These are phyloP conservation scores for Calonectria honghensis DNA, from an alignment of 2,329 filamentous ascomycete genomes.

Conservation along the genomic window DNA sequence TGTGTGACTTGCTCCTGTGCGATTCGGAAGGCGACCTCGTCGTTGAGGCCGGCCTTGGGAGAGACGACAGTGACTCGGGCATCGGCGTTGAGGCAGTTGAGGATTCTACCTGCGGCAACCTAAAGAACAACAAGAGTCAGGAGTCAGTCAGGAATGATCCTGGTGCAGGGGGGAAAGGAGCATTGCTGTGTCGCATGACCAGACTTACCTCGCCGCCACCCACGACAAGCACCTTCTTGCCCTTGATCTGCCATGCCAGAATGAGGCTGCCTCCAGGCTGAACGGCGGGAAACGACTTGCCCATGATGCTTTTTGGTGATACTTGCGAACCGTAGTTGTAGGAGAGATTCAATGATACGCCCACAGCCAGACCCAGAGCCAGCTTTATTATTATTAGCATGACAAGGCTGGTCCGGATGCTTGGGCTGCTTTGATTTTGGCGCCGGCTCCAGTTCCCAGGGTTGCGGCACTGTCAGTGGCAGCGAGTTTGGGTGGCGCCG, in stretches of 20 bases:
- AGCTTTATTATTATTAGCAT: slow-evolving; percentile 31
- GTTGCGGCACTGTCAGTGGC: slow-evolving; percentile 20
- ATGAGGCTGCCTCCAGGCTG: slow-evolving; percentile 95
- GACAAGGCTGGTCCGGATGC: slow-evolving; percentile 30
- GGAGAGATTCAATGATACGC: slow-evolving; percentile 41
- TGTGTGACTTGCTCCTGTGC: slow-evolving; percentile 84
- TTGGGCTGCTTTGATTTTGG: slow-evolving; percentile 25
- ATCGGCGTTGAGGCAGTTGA: slow-evolving; percentile 96
- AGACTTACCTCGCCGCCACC: slow-evolving; percentile 91
- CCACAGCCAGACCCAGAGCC: slow-evolving; percentile 37
- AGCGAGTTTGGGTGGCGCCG: slow-evolving; percentile 21
- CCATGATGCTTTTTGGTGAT: slow-evolving; percentile 53
- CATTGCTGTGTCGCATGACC: slow-evolving; percentile 40
- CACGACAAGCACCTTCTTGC: slow-evolving; percentile 92
- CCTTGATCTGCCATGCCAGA: slow-evolving; percentile 94
- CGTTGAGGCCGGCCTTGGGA: slow-evolving; percentile 86
- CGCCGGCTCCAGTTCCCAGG: slow-evolving; percentile 23
- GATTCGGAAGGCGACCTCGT: slow-evolving; percentile 90
- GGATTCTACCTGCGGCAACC: slow-evolving; percentile 96
- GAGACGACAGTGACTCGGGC: slow-evolving; percentile 91
- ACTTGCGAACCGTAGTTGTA: slow-evolving; percentile 31
- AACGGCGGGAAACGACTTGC: slow-evolving; percentile 81
- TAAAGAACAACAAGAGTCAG: slow-evolving; percentile 62
- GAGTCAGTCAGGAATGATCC: neutral
- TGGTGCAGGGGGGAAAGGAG: slow-evolving; percentile 3